Evolutionary conservation across 352 stramenopile genomes (phyloP), one percentile per base, ranked within the genome.

Genomic region (Phytophthora sojae): DNA sequence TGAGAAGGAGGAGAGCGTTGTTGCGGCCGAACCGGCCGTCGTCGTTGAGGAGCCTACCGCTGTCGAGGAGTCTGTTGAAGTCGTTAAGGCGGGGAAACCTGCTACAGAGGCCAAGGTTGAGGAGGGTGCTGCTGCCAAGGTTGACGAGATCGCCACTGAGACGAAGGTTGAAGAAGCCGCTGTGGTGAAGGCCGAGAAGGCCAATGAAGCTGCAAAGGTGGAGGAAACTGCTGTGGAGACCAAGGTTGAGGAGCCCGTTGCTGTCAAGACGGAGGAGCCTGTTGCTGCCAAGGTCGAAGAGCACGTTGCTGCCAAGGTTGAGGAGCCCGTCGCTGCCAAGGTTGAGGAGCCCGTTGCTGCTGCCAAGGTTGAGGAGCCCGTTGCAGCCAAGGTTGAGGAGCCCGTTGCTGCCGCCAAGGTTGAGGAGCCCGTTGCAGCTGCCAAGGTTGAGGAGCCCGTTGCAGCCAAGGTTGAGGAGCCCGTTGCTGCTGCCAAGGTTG

Each of bases 381-480:
- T 44, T 15, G 26, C 37, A 45, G 35, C 15, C 2, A n/a, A 15
- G 6, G 52, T 56, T 23, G 61, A 68, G 30, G 32, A 61, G 39
- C 14, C 26, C 6, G 25, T 49, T 9, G 51, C 42, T 14, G 6
- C 42, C 3, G 6, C 32, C 8, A 39, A 12, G 14, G 21, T 39
- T 14, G 51, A 55, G 6, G 62, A 57, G 21, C 5, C 35, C 14
- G 32, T 50, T 39, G 32, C 25, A 39, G 57, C 29, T 5, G 57
- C 51, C 44, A 23, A 44, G 21, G 37, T 49, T 11, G 26, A 70
- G 35, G 55, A 60, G 11, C 35, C 67, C 17, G 32, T 49, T 58
- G 49, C 21, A 14, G 32, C 19, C 6, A 45, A 45, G 37, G 55
- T 58, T 23, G 59, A 26, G 8, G 42, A 53, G 19, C 11, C 30